Evolutionary conservation across 139 green algal species (phyloP).

Genomic region (Spirogloea muscicola): DNA sequence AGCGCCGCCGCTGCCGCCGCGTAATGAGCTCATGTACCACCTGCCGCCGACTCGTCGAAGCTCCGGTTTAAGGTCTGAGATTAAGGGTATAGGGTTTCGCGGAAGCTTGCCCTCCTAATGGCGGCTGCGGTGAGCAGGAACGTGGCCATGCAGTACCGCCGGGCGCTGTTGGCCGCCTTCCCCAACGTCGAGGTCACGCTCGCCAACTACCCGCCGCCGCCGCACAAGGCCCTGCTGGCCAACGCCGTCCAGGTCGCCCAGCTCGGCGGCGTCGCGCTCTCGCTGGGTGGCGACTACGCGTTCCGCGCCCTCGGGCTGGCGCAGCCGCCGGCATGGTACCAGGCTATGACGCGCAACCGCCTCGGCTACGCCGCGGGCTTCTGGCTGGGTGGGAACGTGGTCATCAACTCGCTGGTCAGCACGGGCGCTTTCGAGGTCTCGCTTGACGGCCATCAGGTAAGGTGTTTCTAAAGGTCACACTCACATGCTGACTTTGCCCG

Average conservation of each 20-base stretch:
- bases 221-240: conserved; percentile 25
- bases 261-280: conserved; percentile 47
- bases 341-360: conserved; percentile 34
- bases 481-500: too few relatives aligned
- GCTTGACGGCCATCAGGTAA: conserved; percentile 60
- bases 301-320: conserved; percentile 49
- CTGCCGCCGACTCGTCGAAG: background rate
- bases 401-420: conserved; percentile 52
- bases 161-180: conserved; percentile 55
- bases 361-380: conserved; percentile 42
- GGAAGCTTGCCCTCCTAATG: background rate
- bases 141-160: conserved; percentile 62
- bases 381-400: conserved; percentile 67
- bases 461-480: too few relatives aligned
- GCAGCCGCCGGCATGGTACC: conserved; percentile 1
- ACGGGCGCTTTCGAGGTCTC: conserved; percentile 73
- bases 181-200: conserved; percentile 53
- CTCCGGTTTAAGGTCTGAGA: background rate
- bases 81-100: background rate
- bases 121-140: conserved; percentile 34
- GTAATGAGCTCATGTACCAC: background rate
- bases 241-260: conserved; percentile 45
- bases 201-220: conserved; percentile 54
- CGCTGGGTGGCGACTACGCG: conserved; percentile 51
- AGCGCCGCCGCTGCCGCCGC: background rate